Evolutionary conservation across 305 asterid species (phyloP).

Genomic region (Euphrasia arctica): DNA sequence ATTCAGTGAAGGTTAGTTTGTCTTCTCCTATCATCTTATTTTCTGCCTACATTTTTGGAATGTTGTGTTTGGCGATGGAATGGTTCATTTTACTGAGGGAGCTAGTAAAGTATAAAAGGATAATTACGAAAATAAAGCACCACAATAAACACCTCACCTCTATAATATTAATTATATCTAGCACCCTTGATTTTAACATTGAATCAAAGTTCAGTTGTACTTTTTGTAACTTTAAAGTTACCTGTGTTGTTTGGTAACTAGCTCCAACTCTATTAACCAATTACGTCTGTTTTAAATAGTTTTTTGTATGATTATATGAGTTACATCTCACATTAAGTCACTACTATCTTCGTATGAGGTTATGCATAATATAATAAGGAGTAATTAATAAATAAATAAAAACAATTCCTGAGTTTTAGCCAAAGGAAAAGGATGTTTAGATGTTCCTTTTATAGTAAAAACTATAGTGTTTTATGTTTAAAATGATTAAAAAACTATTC

Average conservation of each 20-base stretch:
- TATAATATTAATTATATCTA: no score
- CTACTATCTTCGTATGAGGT: no score
- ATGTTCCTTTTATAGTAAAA: neutral
- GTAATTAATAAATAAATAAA: neutral
- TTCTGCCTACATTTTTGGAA: neutral
- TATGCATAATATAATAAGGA: neutral
- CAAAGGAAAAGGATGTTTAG: neutral
- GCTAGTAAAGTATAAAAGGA: neutral
- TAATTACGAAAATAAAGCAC: neutral
- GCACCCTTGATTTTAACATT: neutral
- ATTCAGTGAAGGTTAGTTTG: slow-evolving; percentile 70
- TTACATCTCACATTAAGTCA: no score
- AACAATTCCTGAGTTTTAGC: neutral
- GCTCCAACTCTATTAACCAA: neutral
- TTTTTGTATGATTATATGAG: no score
- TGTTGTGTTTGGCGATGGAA: neutral
- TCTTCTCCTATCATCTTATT: slow-evolving; percentile 20
- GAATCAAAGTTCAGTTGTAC: neutral
- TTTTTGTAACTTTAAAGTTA: neutral
- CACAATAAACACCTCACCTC: no score
- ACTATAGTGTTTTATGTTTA: slow-evolving; percentile 1
- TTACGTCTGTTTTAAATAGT: no score
- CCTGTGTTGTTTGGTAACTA: neutral
- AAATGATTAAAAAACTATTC: neutral
- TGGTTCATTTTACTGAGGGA: neutral